phyloP scores from a whole-genome alignment of 495 filamentous ascomycete species.

The Tuber melanosporum region DNA sequence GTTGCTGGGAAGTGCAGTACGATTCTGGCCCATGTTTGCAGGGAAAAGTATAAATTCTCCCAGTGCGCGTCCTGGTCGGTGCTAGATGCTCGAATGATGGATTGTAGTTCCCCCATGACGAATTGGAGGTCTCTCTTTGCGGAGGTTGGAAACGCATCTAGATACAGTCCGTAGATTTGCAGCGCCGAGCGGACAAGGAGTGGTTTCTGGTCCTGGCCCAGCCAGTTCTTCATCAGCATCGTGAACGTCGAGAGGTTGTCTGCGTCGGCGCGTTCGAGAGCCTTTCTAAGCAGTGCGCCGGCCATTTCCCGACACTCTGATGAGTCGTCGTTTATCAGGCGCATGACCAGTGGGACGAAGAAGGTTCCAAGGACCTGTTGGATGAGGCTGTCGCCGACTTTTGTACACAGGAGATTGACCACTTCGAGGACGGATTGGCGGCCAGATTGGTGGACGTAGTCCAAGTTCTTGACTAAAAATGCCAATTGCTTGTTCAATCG shows the following conservation, averaged over 20 bases:
- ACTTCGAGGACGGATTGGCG: conserved; percentile 87
- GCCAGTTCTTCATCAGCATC: conserved; percentile 65
- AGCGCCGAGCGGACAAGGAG: conserved; percentile 65
- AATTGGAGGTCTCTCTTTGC: conserved; percentile 39
- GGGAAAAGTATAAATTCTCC: conserved; percentile 70
- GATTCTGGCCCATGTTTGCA: conserved; percentile 63
- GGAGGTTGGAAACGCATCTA: conserved; percentile 57
- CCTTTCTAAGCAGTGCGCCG: conserved; percentile 66
- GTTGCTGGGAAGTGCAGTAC: conserved; percentile 58
- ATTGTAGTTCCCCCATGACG: conserved; percentile 45
- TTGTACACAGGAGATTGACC: conserved; percentile 72
- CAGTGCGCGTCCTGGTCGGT: conserved; percentile 52
- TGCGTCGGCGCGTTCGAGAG: conserved; percentile 70
- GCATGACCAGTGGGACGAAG: conserved; percentile 79
- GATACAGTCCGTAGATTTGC: conserved; percentile 74
- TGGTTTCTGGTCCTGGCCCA: conserved; percentile 62
- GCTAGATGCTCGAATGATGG: conserved; percentile 49
- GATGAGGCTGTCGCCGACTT: conserved; percentile 68
- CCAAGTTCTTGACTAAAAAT: conserved; percentile 83
- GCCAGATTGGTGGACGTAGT: conserved; percentile 80
- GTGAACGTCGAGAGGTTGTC: conserved; percentile 64
- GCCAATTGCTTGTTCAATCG: conserved; percentile 80
- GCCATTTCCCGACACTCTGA: conserved; percentile 79
- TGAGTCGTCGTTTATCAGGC: conserved; percentile 80
- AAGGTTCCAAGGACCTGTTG: conserved; percentile 75